Evolutionary conservation across 257 asterid species (phyloP).

Genomic region (Penstemon eatonii): DNA sequence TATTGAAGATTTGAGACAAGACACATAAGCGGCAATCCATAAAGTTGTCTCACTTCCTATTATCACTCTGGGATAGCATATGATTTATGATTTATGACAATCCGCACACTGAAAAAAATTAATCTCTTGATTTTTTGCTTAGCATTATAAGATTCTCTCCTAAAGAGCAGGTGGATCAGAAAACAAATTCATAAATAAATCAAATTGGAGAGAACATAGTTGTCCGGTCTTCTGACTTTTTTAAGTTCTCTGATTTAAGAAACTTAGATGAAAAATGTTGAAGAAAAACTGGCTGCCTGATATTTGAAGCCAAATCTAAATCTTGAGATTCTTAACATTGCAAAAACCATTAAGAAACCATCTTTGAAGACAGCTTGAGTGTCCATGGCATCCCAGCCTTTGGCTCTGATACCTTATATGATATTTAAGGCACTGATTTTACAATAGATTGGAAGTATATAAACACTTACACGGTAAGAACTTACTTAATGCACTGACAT

Average conservation of each 20-base stretch:
- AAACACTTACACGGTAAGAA: constrained; percentile 22
- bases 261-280: not conserved
- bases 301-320: not conserved
- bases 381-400: not conserved
- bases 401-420: constrained; percentile 7
- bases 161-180: not conserved
- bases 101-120: not conserved
- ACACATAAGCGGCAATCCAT: not conserved
- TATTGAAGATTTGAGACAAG: not conserved
- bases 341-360: not conserved
- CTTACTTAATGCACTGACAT: constrained; percentile 54
- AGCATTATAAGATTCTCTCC: not conserved
- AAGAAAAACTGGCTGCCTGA: not conserved
- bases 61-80: not conserved
- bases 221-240: not conserved
- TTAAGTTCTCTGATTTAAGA: not conserved
- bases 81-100: not conserved
- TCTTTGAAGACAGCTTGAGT: constrained; percentile 13
- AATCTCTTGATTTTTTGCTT: not conserved
- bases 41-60: not conserved
- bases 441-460: constrained; percentile 10
- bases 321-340: not conserved
- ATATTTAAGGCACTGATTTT: constrained; percentile 7
- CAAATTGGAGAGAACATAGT: not conserved
- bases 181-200: not conserved